Conservation (phyloP, 1,284 basidiomycete species). For the Rhodotorula glutinis region DNA sequence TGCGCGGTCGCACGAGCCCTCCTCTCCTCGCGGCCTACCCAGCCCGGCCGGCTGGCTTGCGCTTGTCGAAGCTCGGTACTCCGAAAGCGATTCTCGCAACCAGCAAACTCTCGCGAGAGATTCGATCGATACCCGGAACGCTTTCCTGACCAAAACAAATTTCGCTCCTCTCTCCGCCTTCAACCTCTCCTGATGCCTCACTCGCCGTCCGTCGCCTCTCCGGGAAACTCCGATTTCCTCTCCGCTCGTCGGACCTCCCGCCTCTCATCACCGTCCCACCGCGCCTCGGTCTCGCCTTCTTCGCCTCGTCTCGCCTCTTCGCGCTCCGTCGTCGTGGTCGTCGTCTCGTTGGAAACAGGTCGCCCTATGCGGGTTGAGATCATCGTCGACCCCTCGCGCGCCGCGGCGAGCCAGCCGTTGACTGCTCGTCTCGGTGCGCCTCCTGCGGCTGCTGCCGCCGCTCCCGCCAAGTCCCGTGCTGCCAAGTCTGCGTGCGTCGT, state of each 20-base stretch:
- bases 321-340: background rate
- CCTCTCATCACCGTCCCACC: background rate
- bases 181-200: too few species aligned
- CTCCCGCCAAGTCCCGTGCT: conserved; percentile 48
- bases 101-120: too few species aligned
- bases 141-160: background rate
- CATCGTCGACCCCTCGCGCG: conserved; percentile 78
- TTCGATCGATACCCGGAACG: too few species aligned
- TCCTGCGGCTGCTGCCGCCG: conserved; percentile 62
- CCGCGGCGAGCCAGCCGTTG: conserved; percentile 49
- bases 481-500: conserved; percentile 40
- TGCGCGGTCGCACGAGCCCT: too few species aligned
- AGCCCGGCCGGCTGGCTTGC: too few species aligned
- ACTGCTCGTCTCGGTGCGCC: conserved; percentile 50
- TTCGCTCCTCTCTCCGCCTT: background rate
- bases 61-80: too few species aligned
- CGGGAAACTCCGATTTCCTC: background rate
- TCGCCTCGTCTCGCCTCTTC: background rate
- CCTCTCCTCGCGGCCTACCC: too few species aligned
- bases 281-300: background rate
- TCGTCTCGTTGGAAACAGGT: conserved; percentile 57
- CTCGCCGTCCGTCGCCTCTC: too few species aligned
- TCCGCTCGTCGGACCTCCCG: too few species aligned
- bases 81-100: too few species aligned
- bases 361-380: conserved; percentile 98